phyloP scores from a whole-genome alignment of 805 yeast species.

The Sugiyamaella marilandica region DNA sequence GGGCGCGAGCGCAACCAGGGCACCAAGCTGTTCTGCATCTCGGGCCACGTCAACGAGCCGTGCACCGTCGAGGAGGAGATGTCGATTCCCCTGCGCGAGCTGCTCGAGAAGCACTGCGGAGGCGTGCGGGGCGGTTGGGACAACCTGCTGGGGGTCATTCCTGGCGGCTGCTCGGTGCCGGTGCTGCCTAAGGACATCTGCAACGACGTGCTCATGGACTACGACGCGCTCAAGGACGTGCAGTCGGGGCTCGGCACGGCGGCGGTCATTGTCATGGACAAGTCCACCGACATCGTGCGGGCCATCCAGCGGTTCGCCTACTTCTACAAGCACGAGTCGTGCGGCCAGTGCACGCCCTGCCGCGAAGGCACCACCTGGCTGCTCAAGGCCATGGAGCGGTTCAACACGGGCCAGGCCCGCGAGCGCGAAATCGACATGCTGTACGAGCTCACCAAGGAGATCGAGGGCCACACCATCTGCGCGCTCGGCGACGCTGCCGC shows the following conservation, averaged over 20 bases:
- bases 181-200: conserved; percentile 64
- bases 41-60: conserved; percentile 89
- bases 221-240: conserved; percentile 76
- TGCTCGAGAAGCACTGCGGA: conserved; percentile 84
- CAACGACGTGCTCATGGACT: conserved; percentile 75
- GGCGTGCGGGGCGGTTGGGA: conserved; percentile 94
- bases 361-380: conserved; percentile 91
- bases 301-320: conserved; percentile 82
- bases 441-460: conserved; percentile 75
- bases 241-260: conserved; percentile 91
- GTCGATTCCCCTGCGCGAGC: conserved; percentile 81
- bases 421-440: conserved; percentile 81
- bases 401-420: conserved; percentile 72
- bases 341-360: conserved; percentile 94
- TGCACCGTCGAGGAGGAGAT: conserved; percentile 92
- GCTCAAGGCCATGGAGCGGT: conserved; percentile 77
- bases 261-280: conserved; percentile 87
- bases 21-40: conserved; percentile 77
- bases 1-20: conserved; percentile 86
- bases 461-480: conserved; percentile 89
- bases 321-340: conserved; percentile 86
- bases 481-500: conserved; percentile 92
- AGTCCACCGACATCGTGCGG: conserved; percentile 75
- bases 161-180: conserved; percentile 89
- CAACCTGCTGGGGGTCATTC: conserved; percentile 78